A percentile compares a stretch with the other conserved stretches of the same genome.
Conservation (phyloP, 352 stramenopile species). For the Pythium grandisporangium region DNA sequence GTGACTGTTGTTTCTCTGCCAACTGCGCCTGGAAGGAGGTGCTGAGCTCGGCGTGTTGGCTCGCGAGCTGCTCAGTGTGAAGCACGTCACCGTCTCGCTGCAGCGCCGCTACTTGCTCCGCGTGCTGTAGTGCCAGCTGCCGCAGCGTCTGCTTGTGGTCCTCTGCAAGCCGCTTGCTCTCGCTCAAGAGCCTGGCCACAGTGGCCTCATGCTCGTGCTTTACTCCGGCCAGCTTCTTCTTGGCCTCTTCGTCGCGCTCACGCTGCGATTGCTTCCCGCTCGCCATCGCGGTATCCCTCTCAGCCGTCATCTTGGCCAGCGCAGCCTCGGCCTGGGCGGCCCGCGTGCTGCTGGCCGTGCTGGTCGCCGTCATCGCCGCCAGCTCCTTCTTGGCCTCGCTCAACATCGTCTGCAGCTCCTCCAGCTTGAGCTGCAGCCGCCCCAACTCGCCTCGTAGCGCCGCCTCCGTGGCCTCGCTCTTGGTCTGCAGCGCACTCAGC, state of each 20-base stretch:
- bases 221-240: slow-evolving; percentile 27
- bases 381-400: slow-evolving; percentile 1
- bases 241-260: slow-evolving; percentile 27
- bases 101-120: not conserved
- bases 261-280: slow-evolving; percentile 21
- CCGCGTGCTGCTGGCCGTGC: slow-evolving; percentile 1
- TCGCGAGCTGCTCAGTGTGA: not conserved
- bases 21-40: slow-evolving; percentile 7
- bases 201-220: slow-evolving; percentile 16
- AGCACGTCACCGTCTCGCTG: slow-evolving; percentile 1
- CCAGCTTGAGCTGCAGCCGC: slow-evolving; percentile 7
- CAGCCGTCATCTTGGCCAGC: slow-evolving; percentile 10
- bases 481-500: slow-evolving; percentile 6
- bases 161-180: slow-evolving; percentile 6
- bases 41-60: slow-evolving; percentile 1
- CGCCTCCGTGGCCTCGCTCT: not conserved
- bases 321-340: slow-evolving; percentile 18
- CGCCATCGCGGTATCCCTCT: slow-evolving; percentile 23
- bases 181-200: slow-evolving; percentile 11
- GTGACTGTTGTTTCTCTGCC: no score
- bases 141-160: slow-evolving; percentile 9
- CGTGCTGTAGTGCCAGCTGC: slow-evolving; percentile 4
- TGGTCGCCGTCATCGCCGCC: not conserved
- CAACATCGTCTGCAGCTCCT: slow-evolving; percentile 8
- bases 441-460: slow-evolving; percentile 9